Base-by-base conservation (phyloP, 1,139 yeast genomes). In the Cylindricascospora bacillispora region DNA sequence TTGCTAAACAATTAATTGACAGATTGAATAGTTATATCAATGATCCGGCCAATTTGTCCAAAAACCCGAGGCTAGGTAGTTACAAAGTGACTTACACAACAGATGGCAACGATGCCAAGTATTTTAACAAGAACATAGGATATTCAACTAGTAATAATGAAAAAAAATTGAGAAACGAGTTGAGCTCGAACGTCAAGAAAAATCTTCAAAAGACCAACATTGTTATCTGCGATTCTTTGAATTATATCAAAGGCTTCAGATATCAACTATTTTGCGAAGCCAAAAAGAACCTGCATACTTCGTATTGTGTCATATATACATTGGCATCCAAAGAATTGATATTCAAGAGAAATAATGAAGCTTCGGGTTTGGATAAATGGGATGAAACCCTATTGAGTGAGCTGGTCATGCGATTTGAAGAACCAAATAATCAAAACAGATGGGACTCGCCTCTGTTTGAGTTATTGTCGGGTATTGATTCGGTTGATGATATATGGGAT, bases 261-360 rank as follows among this genome's bases (percentile, higher is more conserved):
- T 89, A 92, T 55, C 99, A 89, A 54, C 62, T 89, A 33, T 85
- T 73, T 54, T 85, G 97, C 54, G 98, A 89, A 52, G 89, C 94
- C 23, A 86, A 86, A 48, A 80, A 19, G 27, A 24, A 86, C 1
- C 62, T 74, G 17, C 67, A 73, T 12, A 85, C 97, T 1, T 78
- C 92, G 2, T 80, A 82, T 41, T 80, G 93, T 49, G 80, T 86
- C 26, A 60, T 86, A 1, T 89, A 86, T 39, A 76, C 81, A 1
- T 69, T 83, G 40, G 72, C 79, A 15, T 77, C 93, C 0, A 47
- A 66, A 4, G 75, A 69, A 1, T 59, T 60, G 17, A 75, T 93
- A 47, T 48, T 64, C 4, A 65, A 70, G 31, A 76, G 86, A 80
- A 82, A 83, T 49, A 25, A 42, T 0, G 34, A 42, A 2, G 45